phyloP scores from a whole-genome alignment of 805 yeast species.

The Suhomyces vadensis region DNA sequence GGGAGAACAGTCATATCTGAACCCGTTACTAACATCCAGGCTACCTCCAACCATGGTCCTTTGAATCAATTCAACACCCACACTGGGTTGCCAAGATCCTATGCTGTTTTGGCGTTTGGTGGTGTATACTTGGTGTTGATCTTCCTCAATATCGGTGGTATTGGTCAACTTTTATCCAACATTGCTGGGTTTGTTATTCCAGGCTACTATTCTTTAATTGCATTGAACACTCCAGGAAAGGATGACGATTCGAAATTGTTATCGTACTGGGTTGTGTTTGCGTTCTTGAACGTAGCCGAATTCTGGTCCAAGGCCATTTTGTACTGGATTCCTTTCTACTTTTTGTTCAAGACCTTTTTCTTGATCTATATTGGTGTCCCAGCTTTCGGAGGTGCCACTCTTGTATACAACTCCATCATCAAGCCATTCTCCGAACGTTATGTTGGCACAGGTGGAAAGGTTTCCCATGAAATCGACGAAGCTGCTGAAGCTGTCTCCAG shows the following conservation, averaged over 20 bases:
- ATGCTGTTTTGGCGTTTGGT: constrained; percentile 68
- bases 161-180: constrained; percentile 92
- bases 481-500: constrained; percentile 48
- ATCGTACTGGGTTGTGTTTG: constrained; percentile 98
- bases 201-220: constrained; percentile 82
- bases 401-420: constrained; percentile 64
- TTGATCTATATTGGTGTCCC: constrained; percentile 89
- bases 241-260: constrained; percentile 84
- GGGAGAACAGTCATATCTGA: too few species aligned
- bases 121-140: constrained; percentile 72
- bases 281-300: constrained; percentile 85
- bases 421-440: constrained; percentile 61
- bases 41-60: constrained; percentile 30
- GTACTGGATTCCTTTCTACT: constrained; percentile 96
- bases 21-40: constrained; percentile 22
- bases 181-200: constrained; percentile 90
- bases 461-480: constrained; percentile 48
- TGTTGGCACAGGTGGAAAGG: constrained; percentile 25
- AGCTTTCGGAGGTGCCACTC: constrained; percentile 78
- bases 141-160: constrained; percentile 88
- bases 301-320: constrained; percentile 93
- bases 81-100: constrained; percentile 77
- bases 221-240: constrained; percentile 68
- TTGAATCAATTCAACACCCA: constrained; percentile 42
- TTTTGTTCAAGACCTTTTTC: constrained; percentile 86